Evolutionary conservation across 495 filamentous ascomycete species (phyloP).

Genomic region (Trichodelitschia bisporula): DNA sequence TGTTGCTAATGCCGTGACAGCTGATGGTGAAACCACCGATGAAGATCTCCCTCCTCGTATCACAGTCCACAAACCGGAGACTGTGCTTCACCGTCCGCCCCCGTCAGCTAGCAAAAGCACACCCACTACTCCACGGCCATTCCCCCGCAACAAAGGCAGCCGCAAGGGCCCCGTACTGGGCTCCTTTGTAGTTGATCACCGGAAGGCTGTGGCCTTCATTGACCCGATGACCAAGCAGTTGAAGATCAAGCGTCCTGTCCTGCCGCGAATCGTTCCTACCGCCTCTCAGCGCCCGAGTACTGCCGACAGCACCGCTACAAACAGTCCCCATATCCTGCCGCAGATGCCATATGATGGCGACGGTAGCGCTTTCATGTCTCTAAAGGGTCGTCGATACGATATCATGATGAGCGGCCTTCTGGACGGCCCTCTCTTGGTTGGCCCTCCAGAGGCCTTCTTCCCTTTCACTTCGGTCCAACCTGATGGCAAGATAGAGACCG

Average conservation of each 20-base stretch:
- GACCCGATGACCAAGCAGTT: background rate
- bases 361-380: background rate
- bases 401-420: background rate
- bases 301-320: background rate
- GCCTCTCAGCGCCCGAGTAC: background rate
- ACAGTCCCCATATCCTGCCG: background rate
- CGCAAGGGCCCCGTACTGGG: background rate
- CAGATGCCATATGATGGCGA: background rate
- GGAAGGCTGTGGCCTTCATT: background rate
- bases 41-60: background rate
- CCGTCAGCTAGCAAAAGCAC: background rate
- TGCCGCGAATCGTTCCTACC: background rate
- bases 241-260: background rate
- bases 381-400: background rate
- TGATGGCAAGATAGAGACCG: conserved; percentile 21
- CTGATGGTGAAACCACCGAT: background rate
- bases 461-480: conserved; percentile 34
- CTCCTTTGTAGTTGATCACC: background rate
- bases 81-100: background rate
- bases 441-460: conserved; percentile 57
- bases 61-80: background rate
- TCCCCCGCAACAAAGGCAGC: background rate
- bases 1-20: background rate
- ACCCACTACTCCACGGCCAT: background rate
- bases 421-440: conserved; percentile 15